These are phyloP conservation scores for Mortierella sp. DNA, from an alignment of 371 early-diverging fungal species.

Conservation along the genomic window DNA sequence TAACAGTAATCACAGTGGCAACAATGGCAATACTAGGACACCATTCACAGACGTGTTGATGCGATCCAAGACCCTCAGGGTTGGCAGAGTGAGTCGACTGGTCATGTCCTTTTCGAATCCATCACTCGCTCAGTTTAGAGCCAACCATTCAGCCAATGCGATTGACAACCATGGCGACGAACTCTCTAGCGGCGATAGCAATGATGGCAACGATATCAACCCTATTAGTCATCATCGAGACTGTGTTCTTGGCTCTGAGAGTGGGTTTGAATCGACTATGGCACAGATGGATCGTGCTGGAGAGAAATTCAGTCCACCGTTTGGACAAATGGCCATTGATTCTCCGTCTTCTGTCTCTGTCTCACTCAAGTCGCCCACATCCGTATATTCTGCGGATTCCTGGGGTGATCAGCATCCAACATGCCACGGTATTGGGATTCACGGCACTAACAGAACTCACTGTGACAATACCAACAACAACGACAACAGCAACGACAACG, in stretches of 20 bases:
- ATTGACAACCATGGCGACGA: too few species aligned
- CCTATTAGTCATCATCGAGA: not conserved
- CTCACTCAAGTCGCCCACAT: slow-evolving; percentile 1
- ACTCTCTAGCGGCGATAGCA: too few species aligned
- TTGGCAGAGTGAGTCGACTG: slow-evolving; percentile 15
- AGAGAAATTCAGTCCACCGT: slow-evolving; percentile 9
- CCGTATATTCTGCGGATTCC: slow-evolving; percentile 11
- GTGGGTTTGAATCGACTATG: not conserved
- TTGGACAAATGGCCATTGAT: slow-evolving; percentile 14
- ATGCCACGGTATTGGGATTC: too few species aligned
- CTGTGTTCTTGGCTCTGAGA: not conserved
- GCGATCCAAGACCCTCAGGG: not conserved
- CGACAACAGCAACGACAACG: too few species aligned
- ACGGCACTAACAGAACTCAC: too few species aligned
- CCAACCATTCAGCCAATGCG: too few species aligned
- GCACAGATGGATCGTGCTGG: not conserved
- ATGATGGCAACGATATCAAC: too few species aligned
- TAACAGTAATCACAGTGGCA: not conserved
- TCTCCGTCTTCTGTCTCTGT: slow-evolving; percentile 19
- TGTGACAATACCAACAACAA: too few species aligned
- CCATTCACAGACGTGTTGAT: not conserved
- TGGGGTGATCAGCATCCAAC: not conserved
- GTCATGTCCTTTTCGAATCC: slow-evolving; percentile 25
- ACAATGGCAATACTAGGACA: not conserved
- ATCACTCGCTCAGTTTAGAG: slow-evolving; percentile 9